A percentile compares a stretch with the other conserved stretches of the same genome.
phyloP scores from a whole-genome alignment of 345 rosid species.

The Euclidium syriacum region DNA sequence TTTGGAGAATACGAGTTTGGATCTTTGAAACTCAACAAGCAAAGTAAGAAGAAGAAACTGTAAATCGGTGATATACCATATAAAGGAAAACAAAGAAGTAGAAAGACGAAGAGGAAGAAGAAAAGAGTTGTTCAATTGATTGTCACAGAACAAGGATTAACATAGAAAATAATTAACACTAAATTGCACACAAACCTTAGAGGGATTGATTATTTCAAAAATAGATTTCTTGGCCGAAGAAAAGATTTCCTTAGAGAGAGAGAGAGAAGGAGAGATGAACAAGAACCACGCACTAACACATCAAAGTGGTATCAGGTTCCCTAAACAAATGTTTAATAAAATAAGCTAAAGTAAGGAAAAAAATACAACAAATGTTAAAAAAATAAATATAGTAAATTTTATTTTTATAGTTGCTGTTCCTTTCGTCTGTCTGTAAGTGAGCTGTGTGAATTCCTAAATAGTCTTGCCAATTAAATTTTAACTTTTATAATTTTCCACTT shows the following conservation, averaged over 20 bases:
- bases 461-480: not conserved
- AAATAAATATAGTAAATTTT: not conserved
- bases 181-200: conserved; percentile 22
- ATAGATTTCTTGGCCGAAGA: conserved; percentile 13
- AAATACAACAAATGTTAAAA: not conserved
- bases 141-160: not conserved
- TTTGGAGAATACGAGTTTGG: conserved; percentile 7
- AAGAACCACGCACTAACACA: conserved; percentile 35
- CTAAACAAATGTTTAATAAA: conserved; percentile 4
- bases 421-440: conserved; percentile 21
- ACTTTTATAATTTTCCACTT: not conserved
- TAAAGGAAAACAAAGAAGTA: not conserved
- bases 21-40: conserved; percentile 6
- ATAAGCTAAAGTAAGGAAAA: not conserved
- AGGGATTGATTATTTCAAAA: conserved; percentile 9
- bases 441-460: conserved; percentile 23
- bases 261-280: conserved; percentile 19
- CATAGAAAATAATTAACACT: not conserved
- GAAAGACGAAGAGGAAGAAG: not conserved
- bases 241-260: conserved; percentile 26
- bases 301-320: conserved; percentile 36
- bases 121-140: not conserved
- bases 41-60: conserved; percentile 16
- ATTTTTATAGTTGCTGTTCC: not conserved
- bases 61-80: not conserved